A percentile compares a stretch with the other conserved stretches of the same genome.
Conservation (phyloP, 257 asterid species). For the Solanum bulbocastanum region DNA sequence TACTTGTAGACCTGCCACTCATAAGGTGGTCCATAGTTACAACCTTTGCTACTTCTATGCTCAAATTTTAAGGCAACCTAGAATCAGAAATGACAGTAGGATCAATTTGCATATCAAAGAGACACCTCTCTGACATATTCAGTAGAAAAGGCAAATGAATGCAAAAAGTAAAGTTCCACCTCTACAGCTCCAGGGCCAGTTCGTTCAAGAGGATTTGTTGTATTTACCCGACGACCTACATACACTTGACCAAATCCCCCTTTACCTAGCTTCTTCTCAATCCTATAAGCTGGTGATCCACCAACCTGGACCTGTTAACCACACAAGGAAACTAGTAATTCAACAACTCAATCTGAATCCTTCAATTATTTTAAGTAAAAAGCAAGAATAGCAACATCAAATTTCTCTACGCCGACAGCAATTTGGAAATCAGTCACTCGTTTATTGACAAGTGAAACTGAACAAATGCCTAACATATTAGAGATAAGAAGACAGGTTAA, state of each 20-base stretch:
- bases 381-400: neutral
- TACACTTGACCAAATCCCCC: conserved; percentile 87
- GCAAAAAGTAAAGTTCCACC: conserved; percentile 15
- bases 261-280: conserved; percentile 58
- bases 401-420: neutral
- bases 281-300: conserved; percentile 47
- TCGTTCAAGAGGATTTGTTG: conserved; percentile 21
- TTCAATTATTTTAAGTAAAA: neutral
- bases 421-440: neutral
- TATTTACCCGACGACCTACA: conserved; percentile 60
- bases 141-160: neutral
- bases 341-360: neutral
- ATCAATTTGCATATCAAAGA: neutral
- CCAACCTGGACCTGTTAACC: conserved; percentile 25
- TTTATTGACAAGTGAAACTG: neutral
- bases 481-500: neutral
- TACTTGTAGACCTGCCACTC: conserved; percentile 61
- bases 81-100: neutral
- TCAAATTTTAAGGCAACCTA: conserved; percentile 46
- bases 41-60: conserved; percentile 37
- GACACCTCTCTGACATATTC: neutral
- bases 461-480: neutral
- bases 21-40: conserved; percentile 37
- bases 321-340: conserved; percentile 3
- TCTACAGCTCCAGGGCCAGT: conserved; percentile 58